These are phyloP conservation scores for Kazachstania bromeliacearum DNA, from an alignment of 805 yeast species.

Conservation along the genomic window DNA sequence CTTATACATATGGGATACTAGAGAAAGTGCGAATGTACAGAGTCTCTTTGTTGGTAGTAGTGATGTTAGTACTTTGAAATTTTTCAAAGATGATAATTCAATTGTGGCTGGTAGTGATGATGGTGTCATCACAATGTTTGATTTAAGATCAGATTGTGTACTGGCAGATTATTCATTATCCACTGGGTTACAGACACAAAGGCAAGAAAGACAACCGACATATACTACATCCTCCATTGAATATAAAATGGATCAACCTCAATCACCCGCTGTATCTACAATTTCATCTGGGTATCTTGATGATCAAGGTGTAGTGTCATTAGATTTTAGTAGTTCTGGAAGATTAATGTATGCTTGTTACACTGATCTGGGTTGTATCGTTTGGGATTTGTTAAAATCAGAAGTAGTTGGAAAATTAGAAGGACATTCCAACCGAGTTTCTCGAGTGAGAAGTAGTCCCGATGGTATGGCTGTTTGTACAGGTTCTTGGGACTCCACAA, in stretches of 20 bases:
- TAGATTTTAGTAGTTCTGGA: constrained; percentile 69
- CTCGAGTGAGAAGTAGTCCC: constrained; percentile 54
- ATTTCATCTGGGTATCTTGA: constrained; percentile 33
- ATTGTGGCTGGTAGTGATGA: constrained; percentile 75
- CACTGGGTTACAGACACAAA: constrained; percentile 9
- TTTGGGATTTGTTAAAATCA: constrained; percentile 68
- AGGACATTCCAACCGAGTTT: constrained; percentile 54
- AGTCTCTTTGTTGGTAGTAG: constrained; percentile 45
- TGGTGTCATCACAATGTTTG: constrained; percentile 60
- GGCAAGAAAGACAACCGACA: constrained; percentile 10
- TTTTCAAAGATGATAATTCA: constrained; percentile 62
- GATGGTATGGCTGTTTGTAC: constrained; percentile 74
- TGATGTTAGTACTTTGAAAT: constrained; percentile 55
- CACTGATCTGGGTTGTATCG: constrained; percentile 61
- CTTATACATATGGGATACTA: constrained; percentile 56
- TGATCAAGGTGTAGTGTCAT: constrained; percentile 58
- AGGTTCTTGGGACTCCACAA: constrained; percentile 71
- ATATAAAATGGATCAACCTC: constrained; percentile 18
- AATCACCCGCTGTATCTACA: constrained; percentile 9
- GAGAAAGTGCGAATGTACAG: constrained; percentile 41
- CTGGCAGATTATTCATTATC: constrained; percentile 39
- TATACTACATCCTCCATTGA: constrained; percentile 19
- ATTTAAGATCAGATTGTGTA: constrained; percentile 67
- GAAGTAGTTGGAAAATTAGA: constrained; percentile 56
- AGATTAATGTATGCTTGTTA: constrained; percentile 66